Conservation (phyloP, 192 early-diverging fungal genomes). For the Backusella luteola region DNA sequence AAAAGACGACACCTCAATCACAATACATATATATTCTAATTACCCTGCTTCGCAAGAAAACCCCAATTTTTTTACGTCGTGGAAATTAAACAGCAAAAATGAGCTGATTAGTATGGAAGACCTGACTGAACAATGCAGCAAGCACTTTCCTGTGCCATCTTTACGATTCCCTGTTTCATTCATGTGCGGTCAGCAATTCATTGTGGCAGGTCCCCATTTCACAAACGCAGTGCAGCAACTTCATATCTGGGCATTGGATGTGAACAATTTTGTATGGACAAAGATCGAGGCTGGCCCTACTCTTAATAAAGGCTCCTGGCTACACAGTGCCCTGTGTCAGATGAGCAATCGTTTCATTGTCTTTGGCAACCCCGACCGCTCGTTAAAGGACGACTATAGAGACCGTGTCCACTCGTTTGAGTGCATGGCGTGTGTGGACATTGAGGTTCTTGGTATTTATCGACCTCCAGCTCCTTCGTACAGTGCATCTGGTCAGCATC, state of each 20-base stretch:
- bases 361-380: slow-evolving; percentile 69
- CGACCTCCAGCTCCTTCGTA: slow-evolving; percentile 49
- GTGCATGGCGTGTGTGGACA: slow-evolving; percentile 63
- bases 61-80: slow-evolving; percentile 68
- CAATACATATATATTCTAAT: slow-evolving; percentile 68
- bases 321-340: slow-evolving; percentile 63
- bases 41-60: slow-evolving; percentile 41
- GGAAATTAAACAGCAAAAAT: slow-evolving; percentile 53
- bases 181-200: slow-evolving; percentile 62
- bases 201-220: slow-evolving; percentile 70
- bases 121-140: slow-evolving; percentile 64
- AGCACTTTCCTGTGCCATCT: slow-evolving; percentile 56
- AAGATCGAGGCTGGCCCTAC: slow-evolving; percentile 64
- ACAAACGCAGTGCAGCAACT: slow-evolving; percentile 61
- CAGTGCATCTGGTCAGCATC: slow-evolving; percentile 52
- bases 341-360: slow-evolving; percentile 60
- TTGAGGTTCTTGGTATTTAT: slow-evolving; percentile 71
- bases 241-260: slow-evolving; percentile 69
- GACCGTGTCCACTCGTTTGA: slow-evolving; percentile 72
- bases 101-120: slow-evolving; percentile 53
- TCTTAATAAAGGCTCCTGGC: slow-evolving; percentile 73
- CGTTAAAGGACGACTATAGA: slow-evolving; percentile 72
- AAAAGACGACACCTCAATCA: not conserved
- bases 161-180: slow-evolving; percentile 74
- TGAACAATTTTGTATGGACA: slow-evolving; percentile 58